Percentiles rank a stretch among this genome's conserved stretches.
Evolutionary conservation across 1,139 yeast genomes (phyloP).

Genomic region (Geotrichum phurueaensis): DNA sequence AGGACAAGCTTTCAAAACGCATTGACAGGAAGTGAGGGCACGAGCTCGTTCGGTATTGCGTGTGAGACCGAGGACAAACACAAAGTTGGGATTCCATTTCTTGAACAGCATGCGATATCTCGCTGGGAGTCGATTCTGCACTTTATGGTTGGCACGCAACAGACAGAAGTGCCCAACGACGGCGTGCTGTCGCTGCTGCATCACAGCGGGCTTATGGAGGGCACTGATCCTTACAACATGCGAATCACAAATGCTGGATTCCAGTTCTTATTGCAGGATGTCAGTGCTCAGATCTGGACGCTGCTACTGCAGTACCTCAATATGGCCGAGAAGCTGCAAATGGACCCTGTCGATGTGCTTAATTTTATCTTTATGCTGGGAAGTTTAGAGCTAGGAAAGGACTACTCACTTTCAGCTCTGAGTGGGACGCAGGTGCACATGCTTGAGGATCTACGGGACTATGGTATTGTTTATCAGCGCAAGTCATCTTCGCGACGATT

Average conservation of each 20-base stretch:
- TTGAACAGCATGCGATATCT: conserved; percentile 74
- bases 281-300: conserved; percentile 94
- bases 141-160: conserved; percentile 88
- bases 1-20: conserved; percentile 73
- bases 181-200: conserved; percentile 37
- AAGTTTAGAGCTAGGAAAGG: conserved; percentile 82
- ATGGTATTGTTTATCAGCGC: conserved; percentile 82
- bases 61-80: conserved; percentile 47
- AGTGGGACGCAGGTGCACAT: conserved; percentile 78
- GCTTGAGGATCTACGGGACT: conserved; percentile 85
- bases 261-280: conserved; percentile 86
- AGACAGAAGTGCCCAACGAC: conserved; percentile 46
- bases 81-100: conserved; percentile 53
- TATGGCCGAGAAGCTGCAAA: conserved; percentile 72
- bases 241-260: conserved; percentile 87
- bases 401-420: conserved; percentile 65
- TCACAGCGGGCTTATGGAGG: conserved; percentile 86
- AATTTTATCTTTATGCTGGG: conserved; percentile 92
- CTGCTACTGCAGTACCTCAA: conserved; percentile 77
- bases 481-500: conserved; percentile 57
- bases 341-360: conserved; percentile 95
- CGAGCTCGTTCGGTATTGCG: conserved; percentile 52
- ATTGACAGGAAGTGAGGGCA: conserved; percentile 61
- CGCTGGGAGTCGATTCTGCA: conserved; percentile 96
- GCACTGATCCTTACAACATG: conserved; percentile 40